Evolutionary conservation across 1,284 basidiomycete species (phyloP), one percentile per base, ranked within the genome.

Genomic region (Erythrobasidium hasegawianum): DNA sequence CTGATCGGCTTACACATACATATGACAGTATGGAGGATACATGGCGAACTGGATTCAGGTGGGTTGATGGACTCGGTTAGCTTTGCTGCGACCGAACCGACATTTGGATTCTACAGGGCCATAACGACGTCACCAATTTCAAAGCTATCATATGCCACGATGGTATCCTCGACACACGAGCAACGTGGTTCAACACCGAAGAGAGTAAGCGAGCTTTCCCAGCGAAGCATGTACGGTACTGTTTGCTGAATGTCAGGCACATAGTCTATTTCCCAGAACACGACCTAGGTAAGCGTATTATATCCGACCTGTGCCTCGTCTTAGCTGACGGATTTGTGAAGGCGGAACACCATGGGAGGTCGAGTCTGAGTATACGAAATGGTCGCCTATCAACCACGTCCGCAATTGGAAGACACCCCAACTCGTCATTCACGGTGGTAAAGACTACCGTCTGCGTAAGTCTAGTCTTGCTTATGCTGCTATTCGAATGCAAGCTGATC

Each of bases 331-430:
- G n/a, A 33, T 33, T 5, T 33, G n/a, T 8, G 16, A n/a, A 47
- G 43, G 43, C 43, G 88, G 88, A 54, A 81, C 82, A 52, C 88
- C 89, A 14, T 90, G 87, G 87, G 82, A 85, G 71, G 78, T 81
- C 39, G 81, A 82, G 72, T 80, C 79, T n/a, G 76, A 85, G 29
- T 71, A 70, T 59, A 57, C 67, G 1, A 68, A 76, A 59, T 82
- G 76, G 76, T 79, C 76, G 70, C 91, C 92, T 5, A 80, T 84
- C 26, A 87, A 91, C 77, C 88, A 84, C 74, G 88, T 93, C 20
- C 73, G 81, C 69, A 87, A 89, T 66, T 96, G 90, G 90, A 84
- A 83, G 18, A 92, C 87, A 1, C 91, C 90, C 7, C 83, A 88
- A 75, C 78, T 93, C 16, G 78, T 88, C 65, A 86, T 94, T 70